Evolutionary conservation across 129 eudicot species (phyloP).

Genomic region (Flaveria trinervia): DNA sequence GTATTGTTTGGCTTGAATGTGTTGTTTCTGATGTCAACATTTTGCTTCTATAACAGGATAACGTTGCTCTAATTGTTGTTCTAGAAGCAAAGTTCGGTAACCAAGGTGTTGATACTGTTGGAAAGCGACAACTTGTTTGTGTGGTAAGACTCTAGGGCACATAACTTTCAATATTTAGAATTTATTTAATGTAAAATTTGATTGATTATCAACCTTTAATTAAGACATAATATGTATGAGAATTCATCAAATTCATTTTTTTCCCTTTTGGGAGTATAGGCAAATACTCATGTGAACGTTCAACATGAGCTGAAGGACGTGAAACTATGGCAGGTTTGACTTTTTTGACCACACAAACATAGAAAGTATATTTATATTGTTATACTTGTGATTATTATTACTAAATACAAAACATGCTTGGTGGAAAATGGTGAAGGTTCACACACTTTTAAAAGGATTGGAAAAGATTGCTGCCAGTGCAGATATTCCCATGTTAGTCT

Average conservation of each 20-base stretch:
- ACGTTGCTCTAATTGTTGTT: constrained; percentile 87
- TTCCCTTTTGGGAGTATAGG: constrained; percentile 37
- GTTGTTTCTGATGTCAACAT: constrained; percentile 6
- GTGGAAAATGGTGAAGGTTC: constrained; percentile 42
- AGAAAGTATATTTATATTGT: background rate
- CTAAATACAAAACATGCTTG: background rate
- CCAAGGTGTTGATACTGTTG: constrained; percentile 80
- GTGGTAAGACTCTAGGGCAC: constrained; percentile 60
- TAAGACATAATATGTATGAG: background rate
- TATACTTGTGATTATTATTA: background rate
- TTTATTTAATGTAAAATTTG: background rate
- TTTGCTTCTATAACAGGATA: constrained; percentile 58
- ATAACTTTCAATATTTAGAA: background rate
- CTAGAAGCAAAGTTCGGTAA: constrained; percentile 89
- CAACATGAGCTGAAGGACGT: constrained; percentile 95
- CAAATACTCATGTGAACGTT: constrained; percentile 92
- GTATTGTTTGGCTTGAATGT: background rate
- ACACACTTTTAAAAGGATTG: constrained; percentile 55
- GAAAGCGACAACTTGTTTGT: constrained; percentile 98
- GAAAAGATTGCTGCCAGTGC: constrained; percentile 61
- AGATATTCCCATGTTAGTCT: constrained; percentile 56
- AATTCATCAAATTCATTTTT: constrained; percentile 9
- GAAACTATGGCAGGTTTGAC: constrained; percentile 89
- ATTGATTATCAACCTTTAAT: background rate
- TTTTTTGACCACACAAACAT: background rate